Conservation (phyloP, 2,329 filamentous ascomycete species). For the Triangularia setosa region DNA sequence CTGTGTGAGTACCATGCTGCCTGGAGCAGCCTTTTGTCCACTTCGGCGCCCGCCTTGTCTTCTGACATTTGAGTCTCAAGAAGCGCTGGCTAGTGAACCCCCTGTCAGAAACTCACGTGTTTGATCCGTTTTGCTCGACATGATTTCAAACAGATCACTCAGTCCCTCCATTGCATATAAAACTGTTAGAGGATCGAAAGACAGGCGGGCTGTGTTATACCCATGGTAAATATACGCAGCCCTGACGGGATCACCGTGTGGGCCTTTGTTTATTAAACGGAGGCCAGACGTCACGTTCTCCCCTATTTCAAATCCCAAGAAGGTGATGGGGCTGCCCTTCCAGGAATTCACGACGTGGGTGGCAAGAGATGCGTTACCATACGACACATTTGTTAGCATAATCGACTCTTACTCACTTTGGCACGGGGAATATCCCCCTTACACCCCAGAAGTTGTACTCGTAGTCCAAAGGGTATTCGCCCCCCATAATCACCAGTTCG, state of each 20-base stretch:
- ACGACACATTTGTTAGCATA: not conserved
- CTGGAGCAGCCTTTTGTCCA: slow-evolving; percentile 30
- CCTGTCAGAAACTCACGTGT: slow-evolving; percentile 40
- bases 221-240: slow-evolving; percentile 40
- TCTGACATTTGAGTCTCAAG: slow-evolving; percentile 34
- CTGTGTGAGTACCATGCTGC: slow-evolving; percentile 21
- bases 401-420: not conserved
- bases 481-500: slow-evolving; percentile 51
- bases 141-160: slow-evolving; percentile 37
- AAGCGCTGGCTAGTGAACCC: slow-evolving; percentile 37
- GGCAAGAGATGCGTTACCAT: slow-evolving; percentile 33
- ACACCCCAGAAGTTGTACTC: slow-evolving; percentile 47
- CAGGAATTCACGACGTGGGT: slow-evolving; percentile 45
- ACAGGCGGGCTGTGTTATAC: slow-evolving; percentile 32
- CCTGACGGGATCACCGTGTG: slow-evolving; percentile 33
- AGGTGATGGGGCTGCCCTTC: slow-evolving; percentile 36
- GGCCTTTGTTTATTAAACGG: slow-evolving; percentile 32
- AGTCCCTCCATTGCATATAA: slow-evolving; percentile 38
- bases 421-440: not conserved
- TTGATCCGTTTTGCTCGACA: slow-evolving; percentile 38
- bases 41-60: slow-evolving; percentile 28
- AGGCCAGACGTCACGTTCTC: slow-evolving; percentile 38
- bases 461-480: slow-evolving; percentile 43
- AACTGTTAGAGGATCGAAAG: slow-evolving; percentile 42
- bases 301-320: slow-evolving; percentile 44